Percentiles rank a stretch among this genome's conserved stretches.
phyloP scores from a whole-genome alignment of 1,139 yeast species.

The Sugiyamaella neomexicana region DNA sequence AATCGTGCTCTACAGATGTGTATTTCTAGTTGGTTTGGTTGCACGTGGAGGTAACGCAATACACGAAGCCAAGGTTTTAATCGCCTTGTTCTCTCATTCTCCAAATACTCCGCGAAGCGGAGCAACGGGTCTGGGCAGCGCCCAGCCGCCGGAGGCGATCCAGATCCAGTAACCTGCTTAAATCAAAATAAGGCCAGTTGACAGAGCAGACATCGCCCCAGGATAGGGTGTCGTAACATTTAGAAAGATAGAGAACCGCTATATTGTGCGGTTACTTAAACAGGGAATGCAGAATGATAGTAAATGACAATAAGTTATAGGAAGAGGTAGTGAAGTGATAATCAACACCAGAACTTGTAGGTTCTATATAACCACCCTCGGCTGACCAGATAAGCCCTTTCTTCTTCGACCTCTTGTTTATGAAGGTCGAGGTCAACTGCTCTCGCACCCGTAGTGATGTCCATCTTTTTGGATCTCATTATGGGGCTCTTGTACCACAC shows the following conservation, averaged over 20 bases:
- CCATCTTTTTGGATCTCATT: constrained; percentile 49
- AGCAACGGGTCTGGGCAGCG: background rate
- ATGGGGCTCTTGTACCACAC: constrained; percentile 47
- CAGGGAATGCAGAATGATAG: too few species aligned
- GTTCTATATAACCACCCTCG: constrained; percentile 43
- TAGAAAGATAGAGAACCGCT: too few species aligned
- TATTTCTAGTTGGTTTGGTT: too few species aligned
- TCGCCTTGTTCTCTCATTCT: background rate
- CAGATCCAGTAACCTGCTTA: too few species aligned
- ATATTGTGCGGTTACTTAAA: too few species aligned
- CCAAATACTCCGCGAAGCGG: background rate
- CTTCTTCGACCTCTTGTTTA: constrained; percentile 54
- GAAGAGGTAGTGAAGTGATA: too few species aligned
- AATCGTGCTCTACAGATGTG: too few species aligned
- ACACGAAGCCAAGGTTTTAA: background rate
- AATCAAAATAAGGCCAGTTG: too few species aligned
- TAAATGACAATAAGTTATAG: too few species aligned
- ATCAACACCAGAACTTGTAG: constrained; percentile 52
- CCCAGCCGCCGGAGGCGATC: background rate
- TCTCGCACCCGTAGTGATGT: constrained; percentile 54
- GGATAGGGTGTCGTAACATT: too few species aligned
- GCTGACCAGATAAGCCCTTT: constrained; percentile 42
- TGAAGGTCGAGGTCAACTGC: constrained; percentile 53
- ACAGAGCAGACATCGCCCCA: too few species aligned
- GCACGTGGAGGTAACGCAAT: too few species aligned